These are phyloP conservation scores for Rosa multiflora DNA, from an alignment of 306 rosid species.

Conservation along the genomic window DNA sequence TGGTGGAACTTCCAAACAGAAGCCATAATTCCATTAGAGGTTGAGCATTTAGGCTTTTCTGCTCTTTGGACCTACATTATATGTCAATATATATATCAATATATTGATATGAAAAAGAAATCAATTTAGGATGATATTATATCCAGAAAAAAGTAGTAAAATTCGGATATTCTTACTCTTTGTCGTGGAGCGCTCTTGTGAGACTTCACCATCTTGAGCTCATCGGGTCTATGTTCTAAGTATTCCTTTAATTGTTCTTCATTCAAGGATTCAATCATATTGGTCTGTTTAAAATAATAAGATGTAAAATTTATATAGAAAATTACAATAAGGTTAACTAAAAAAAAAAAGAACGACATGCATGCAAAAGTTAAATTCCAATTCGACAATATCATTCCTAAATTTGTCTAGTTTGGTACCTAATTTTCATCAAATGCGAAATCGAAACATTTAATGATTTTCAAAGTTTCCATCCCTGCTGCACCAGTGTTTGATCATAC, in stretches of 20 bases:
- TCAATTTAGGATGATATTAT: not conserved
- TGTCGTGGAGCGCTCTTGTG: slow-evolving; percentile 19
- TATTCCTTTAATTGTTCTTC: slow-evolving; percentile 32
- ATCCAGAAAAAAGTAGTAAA: not conserved
- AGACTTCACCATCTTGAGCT: slow-evolving; percentile 32
- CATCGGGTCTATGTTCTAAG: slow-evolving; percentile 23
- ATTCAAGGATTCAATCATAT: slow-evolving; percentile 31
- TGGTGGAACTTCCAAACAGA: slow-evolving; percentile 49
- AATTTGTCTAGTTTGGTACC: too few species aligned
- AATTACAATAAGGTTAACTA: not conserved
- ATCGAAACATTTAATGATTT: too few species aligned
- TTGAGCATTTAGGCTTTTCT: slow-evolving; percentile 27
- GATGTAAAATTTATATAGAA: not conserved
- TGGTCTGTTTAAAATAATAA: slow-evolving; percentile 20
- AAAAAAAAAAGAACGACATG: too few species aligned
- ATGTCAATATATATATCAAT: not conserved
- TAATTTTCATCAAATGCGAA: too few species aligned
- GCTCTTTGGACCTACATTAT: slow-evolving; percentile 22
- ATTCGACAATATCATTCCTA: too few species aligned
- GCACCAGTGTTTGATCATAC: too few species aligned
- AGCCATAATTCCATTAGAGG: slow-evolving; percentile 37
- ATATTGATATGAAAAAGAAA: not conserved
- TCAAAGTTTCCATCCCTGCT: too few species aligned
- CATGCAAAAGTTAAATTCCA: too few species aligned
- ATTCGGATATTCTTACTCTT: slow-evolving; percentile 17